Evolutionary conservation across 768 basidiomycete genomes (phyloP).

Genomic region (Gymnopilus dilepis): DNA sequence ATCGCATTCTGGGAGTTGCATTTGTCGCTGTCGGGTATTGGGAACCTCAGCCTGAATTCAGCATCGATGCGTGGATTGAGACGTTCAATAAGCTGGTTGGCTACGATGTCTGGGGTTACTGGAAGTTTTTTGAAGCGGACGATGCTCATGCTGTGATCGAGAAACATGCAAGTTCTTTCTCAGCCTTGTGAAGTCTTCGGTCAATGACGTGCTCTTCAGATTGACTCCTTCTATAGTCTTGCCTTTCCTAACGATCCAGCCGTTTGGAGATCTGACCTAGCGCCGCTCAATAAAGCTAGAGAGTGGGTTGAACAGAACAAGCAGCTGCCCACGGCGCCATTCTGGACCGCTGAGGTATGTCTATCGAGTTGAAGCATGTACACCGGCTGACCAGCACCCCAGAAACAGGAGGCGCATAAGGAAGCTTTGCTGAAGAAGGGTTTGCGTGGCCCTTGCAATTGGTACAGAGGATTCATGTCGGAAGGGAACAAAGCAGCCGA

Average conservation of each 20-base stretch:
- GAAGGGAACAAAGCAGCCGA: not conserved
- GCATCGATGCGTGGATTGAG: not conserved
- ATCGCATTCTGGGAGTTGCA: not conserved
- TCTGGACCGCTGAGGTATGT: not conserved
- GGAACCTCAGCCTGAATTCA: not conserved
- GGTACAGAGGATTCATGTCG: not conserved
- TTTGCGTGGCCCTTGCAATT: not conserved
- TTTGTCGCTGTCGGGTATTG: not conserved
- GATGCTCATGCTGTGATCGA: not conserved
- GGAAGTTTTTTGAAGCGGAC: not conserved
- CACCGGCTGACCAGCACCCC: not conserved
- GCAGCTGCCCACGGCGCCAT: not conserved
- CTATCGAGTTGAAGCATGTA: not conserved
- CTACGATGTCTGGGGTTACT: not conserved
- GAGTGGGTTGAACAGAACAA: not conserved
- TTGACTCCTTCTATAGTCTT: not conserved
- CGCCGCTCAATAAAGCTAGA: not conserved
- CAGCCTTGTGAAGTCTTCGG: not conserved
- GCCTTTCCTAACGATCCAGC: not conserved
- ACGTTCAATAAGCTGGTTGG: not conserved
- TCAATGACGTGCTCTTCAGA: not conserved
- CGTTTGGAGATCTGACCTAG: not conserved
- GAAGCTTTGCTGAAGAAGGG: constrained; percentile 3
- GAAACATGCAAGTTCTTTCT: not conserved
- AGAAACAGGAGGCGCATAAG: not conserved